phyloP scores from a whole-genome alignment of 305 asterid species.

The Withania somnifera region DNA sequence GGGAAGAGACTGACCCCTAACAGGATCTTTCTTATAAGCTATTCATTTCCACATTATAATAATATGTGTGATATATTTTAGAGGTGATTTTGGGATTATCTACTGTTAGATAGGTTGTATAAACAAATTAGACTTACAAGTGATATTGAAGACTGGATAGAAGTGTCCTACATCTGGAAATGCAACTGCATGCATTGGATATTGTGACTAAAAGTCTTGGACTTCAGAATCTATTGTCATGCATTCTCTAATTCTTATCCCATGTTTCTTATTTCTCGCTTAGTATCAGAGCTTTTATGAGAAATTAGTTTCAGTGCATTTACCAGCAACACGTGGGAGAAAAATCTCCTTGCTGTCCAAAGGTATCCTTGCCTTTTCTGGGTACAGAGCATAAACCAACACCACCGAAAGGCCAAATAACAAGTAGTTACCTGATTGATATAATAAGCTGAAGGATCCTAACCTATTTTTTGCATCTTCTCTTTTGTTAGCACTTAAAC shows the following conservation, averaged over 20 bases:
- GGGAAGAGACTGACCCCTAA: background rate
- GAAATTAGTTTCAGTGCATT: background rate
- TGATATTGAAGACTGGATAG: background rate
- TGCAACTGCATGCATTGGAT: background rate
- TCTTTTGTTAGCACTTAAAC: background rate
- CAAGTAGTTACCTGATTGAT: background rate
- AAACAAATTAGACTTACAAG: background rate
- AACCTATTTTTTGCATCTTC: background rate
- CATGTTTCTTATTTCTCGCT: background rate
- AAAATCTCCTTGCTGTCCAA: background rate
- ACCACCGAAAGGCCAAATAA: background rate
- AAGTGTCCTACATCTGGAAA: background rate
- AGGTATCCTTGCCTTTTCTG: background rate
- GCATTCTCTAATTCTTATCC: background rate
- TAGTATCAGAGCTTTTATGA: background rate
- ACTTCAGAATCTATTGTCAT: background rate
- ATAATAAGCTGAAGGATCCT: background rate
- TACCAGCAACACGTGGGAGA: background rate
- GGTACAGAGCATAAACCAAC: background rate
- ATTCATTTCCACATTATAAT: background rate
- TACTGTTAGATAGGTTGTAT: background rate
- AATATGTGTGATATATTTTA: background rate
- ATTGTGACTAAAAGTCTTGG: background rate
- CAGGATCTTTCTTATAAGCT: background rate
- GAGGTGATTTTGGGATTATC: background rate